Evolutionary conservation across 2,329 filamentous ascomycete genomes (phyloP).

Genomic region (Fusarium tjaetaba): DNA sequence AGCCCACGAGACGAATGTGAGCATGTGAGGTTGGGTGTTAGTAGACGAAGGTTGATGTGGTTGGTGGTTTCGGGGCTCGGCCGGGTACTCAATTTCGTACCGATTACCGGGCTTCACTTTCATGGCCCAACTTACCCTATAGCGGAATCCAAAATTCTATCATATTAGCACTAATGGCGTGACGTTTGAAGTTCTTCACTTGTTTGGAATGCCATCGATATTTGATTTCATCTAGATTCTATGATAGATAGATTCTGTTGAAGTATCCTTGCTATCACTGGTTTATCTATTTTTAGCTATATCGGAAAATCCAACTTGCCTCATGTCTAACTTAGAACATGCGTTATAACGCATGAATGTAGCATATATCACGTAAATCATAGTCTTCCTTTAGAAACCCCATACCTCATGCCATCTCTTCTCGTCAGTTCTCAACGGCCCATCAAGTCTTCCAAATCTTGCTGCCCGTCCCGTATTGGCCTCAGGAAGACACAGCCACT

Average conservation of each 20-base stretch:
- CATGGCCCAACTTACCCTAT: neutral
- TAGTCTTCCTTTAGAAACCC: slow-evolving; percentile 51
- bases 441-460: slow-evolving; percentile 71
- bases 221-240: neutral
- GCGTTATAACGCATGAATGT: too few relatives aligned
- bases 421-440: slow-evolving; percentile 67
- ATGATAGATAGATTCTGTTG: neutral
- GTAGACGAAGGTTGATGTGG: slow-evolving; percentile 11
- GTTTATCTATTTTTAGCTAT: neutral
- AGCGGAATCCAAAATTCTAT: neutral
- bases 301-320: neutral
- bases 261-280: neutral
- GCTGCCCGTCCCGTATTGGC: slow-evolving; percentile 69
- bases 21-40: slow-evolving; percentile 17
- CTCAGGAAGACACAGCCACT: slow-evolving; percentile 89
- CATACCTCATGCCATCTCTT: slow-evolving; percentile 74
- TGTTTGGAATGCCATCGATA: too few relatives aligned
- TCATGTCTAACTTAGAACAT: neutral
- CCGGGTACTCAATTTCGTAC: slow-evolving; percentile 19
- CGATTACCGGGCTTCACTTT: slow-evolving; percentile 17
- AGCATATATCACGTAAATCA: neutral
- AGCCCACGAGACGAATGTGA: neutral
- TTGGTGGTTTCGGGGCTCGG: slow-evolving; percentile 27
- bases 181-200: neutral
- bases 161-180: neutral